These are phyloP conservation scores for Luzula sylvatica DNA, from an alignment of 176 grass and related monocot genomes.

Conservation along the genomic window DNA sequence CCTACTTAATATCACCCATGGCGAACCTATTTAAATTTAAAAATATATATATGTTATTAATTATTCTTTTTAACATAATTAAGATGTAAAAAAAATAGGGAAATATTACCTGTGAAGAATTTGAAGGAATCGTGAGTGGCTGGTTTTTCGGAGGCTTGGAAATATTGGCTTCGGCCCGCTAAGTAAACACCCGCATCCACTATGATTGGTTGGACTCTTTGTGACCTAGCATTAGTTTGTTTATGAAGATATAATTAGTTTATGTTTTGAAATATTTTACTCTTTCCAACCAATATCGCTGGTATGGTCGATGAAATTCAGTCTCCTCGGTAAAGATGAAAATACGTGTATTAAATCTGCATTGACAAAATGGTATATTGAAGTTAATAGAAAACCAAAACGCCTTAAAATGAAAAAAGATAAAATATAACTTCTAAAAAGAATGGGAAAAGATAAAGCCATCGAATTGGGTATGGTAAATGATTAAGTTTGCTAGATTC, in stretches of 20 bases:
- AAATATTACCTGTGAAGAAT: constrained; percentile 74
- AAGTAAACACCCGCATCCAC: constrained; percentile 97
- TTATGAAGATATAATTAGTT: constrained; percentile 28
- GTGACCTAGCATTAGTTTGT: constrained; percentile 35
- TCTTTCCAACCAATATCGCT: constrained; percentile 99
- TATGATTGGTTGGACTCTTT: constrained; percentile 94
- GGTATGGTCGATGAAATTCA: constrained; percentile 89
- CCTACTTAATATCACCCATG: constrained; percentile 67
- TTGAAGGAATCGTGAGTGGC: constrained; percentile 78
- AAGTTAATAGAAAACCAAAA: too few species aligned
- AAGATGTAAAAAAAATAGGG: constrained; percentile 1
- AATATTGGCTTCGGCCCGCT: constrained; percentile 79
- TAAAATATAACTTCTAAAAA: constrained; percentile 3
- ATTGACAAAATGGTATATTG: constrained; percentile 13
- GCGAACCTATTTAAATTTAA: constrained; percentile 45
- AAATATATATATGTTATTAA: not conserved
- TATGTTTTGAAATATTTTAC: constrained; percentile 22
- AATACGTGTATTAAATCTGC: constrained; percentile 96
- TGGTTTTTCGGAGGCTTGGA: constrained; percentile 83
- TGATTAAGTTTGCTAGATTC: too few species aligned
- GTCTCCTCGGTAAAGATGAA: constrained; percentile 72
- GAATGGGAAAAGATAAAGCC: too few species aligned
- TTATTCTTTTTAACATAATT: too few species aligned
- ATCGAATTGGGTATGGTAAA: too few species aligned
- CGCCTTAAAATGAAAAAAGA: not conserved